These are phyloP conservation scores for Microglena sp. DNA, from an alignment of 139 green algal species.

Conservation along the genomic window DNA sequence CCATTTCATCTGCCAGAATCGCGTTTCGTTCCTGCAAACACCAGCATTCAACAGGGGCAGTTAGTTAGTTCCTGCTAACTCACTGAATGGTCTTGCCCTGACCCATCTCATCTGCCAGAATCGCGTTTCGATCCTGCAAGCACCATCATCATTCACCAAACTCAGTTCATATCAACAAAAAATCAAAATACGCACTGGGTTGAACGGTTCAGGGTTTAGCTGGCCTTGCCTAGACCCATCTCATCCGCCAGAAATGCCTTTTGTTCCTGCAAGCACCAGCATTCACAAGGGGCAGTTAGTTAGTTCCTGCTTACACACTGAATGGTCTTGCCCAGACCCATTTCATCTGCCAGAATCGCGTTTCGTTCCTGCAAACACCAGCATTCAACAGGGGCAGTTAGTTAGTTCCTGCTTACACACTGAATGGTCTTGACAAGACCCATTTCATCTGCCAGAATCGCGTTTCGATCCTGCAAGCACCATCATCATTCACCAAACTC, in stretches of 20 bases:
- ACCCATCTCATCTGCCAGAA: constrained; percentile 18
- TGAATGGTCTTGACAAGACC: constrained; percentile 80
- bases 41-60: neutral
- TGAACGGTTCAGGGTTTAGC: no score
- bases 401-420: constrained; percentile 29
- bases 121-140: neutral
- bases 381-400: neutral
- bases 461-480: constrained; percentile 55
- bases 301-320: constrained; percentile 67
- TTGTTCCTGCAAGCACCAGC: no score
- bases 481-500: constrained; percentile 11
- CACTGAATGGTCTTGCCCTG: constrained; percentile 83
- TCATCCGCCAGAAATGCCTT: constrained; percentile 1
- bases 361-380: neutral
- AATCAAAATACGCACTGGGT: no score
- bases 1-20: constrained; percentile 15
- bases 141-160: constrained; percentile 10
- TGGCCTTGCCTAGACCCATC: neutral
- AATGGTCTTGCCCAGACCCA: constrained; percentile 69
- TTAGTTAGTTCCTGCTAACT: constrained; percentile 13
- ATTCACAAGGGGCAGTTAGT: no score
- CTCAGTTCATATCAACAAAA: no score
- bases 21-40: neutral
- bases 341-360: constrained; percentile 8
- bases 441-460: constrained; percentile 94